Conservation (phyloP, 1,284 basidiomycete species). For the Trichosporon asahii region DNA sequence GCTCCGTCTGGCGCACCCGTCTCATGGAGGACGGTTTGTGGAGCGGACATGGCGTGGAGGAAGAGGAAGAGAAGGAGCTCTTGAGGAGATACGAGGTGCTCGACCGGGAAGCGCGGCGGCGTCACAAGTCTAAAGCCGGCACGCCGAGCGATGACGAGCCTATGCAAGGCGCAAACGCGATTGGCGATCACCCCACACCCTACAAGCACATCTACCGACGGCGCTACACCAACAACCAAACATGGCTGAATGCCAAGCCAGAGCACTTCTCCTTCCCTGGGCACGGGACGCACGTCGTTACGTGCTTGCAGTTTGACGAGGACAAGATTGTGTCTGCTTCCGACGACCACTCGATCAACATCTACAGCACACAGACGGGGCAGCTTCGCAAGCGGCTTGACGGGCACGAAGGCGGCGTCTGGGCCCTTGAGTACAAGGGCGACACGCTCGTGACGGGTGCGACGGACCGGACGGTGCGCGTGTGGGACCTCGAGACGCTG, state of each 20-base stretch:
- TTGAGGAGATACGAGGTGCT: conserved; percentile 37
- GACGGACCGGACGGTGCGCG: conserved; percentile 87
- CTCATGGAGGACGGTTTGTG: conserved; percentile 43
- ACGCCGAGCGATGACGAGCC: conserved; percentile 39
- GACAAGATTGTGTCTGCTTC: conserved; percentile 86
- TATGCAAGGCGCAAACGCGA: conserved; percentile 18
- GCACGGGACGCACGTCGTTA: conserved; percentile 84
- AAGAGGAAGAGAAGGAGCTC: conserved; percentile 44
- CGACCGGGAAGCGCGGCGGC: conserved; percentile 25
- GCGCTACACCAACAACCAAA: conserved; percentile 60
- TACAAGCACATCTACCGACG: conserved; percentile 48
- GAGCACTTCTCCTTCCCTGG: conserved; percentile 74
- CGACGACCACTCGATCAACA: conserved; percentile 74
- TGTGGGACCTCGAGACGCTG: conserved; percentile 81
- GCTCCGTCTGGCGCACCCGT: conserved; percentile 44
- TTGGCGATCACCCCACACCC: conserved; percentile 32
- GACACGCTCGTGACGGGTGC: conserved; percentile 88
- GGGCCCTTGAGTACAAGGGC: conserved; percentile 72
- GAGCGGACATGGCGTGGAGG: conserved; percentile 47
- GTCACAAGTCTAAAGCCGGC: conserved; percentile 20
- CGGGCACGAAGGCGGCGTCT: conserved; percentile 92
- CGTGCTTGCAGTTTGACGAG: conserved; percentile 86
- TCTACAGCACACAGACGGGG: conserved; percentile 79
- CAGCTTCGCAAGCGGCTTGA: conserved; percentile 68
- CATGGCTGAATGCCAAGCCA: conserved; percentile 51